Conservation (phyloP, 495 filamentous ascomycete species). For the Lepraria neglecta region DNA sequence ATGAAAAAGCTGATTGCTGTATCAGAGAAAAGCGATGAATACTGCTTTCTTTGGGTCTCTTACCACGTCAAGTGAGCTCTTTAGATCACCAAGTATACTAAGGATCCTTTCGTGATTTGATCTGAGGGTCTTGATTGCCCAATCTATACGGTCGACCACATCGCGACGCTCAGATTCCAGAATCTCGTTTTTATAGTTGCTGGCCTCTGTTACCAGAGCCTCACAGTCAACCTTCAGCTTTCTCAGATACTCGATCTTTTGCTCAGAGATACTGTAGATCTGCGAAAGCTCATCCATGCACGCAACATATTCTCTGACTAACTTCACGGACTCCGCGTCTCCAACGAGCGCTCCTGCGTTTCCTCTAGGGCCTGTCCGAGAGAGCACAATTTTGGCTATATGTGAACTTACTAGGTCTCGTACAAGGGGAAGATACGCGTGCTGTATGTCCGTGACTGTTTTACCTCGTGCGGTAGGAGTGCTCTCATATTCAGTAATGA, state of each 20-base stretch:
- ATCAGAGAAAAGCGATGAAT: background rate
- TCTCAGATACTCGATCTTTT: conserved; percentile 16
- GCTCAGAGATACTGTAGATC: conserved; percentile 15
- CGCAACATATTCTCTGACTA: conserved; percentile 15
- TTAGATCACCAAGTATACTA: conserved; percentile 13
- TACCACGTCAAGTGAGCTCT: conserved; percentile 18
- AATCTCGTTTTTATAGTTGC: background rate
- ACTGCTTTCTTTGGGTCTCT: background rate
- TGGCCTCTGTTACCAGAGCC: background rate
- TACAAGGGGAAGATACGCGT: conserved; percentile 10
- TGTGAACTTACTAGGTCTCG: conserved; percentile 14
- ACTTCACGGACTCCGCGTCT: conserved; percentile 17
- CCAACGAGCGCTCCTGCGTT: background rate
- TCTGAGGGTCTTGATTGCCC: background rate
- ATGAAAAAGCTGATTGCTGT: conserved; percentile 29
- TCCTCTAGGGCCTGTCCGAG: background rate
- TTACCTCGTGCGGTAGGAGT: conserved; percentile 2
- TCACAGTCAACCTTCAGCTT: background rate
- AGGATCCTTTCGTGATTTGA: conserved; percentile 12
- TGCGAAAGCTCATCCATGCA: conserved; percentile 22
- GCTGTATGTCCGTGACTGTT: conserved; percentile 8
- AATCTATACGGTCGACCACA: conserved; percentile 5
- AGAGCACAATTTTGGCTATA: background rate
- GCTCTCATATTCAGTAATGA: conserved; percentile 5
- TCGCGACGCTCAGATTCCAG: background rate